Conservation (phyloP, 1,284 basidiomycete genomes). For the Somion occarium region DNA sequence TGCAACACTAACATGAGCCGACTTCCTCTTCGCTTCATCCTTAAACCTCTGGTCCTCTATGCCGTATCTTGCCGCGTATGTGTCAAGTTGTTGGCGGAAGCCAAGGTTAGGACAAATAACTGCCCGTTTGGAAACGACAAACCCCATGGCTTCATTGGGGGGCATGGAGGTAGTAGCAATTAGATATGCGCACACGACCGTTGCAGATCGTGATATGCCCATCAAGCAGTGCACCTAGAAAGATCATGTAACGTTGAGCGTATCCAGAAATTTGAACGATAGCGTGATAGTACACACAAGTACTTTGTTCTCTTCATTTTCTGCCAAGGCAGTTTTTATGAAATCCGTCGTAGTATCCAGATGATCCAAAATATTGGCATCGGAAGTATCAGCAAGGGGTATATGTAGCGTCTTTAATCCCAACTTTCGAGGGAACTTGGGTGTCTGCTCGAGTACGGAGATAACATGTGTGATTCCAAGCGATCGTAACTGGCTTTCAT, state of each 20-base stretch:
- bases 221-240: constrained; percentile 49
- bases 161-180: constrained; percentile 34
- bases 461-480: constrained; percentile 38
- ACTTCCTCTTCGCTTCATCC: neutral
- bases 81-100: constrained; percentile 33
- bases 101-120: constrained; percentile 32
- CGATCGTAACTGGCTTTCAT: constrained; percentile 38
- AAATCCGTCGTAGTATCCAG: constrained; percentile 34
- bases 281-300: constrained; percentile 39
- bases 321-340: constrained; percentile 36
- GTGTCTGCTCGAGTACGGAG: constrained; percentile 33
- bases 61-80: constrained; percentile 21
- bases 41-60: neutral
- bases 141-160: constrained; percentile 28
- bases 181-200: constrained; percentile 50
- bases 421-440: constrained; percentile 31
- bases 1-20: constrained; percentile 2
- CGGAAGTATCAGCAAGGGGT: constrained; percentile 26
- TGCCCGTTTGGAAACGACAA: constrained; percentile 26
- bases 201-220: constrained; percentile 49
- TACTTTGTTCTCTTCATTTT: constrained; percentile 43
- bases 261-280: neutral
- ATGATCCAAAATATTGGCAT: constrained; percentile 28
- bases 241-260: neutral
- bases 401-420: constrained; percentile 28